Percentiles rank a stretch among this genome's conserved stretches.
These are phyloP conservation scores for Naegleria fowleri DNA, from an alignment of 208 protist species.

Conservation along the genomic window DNA sequence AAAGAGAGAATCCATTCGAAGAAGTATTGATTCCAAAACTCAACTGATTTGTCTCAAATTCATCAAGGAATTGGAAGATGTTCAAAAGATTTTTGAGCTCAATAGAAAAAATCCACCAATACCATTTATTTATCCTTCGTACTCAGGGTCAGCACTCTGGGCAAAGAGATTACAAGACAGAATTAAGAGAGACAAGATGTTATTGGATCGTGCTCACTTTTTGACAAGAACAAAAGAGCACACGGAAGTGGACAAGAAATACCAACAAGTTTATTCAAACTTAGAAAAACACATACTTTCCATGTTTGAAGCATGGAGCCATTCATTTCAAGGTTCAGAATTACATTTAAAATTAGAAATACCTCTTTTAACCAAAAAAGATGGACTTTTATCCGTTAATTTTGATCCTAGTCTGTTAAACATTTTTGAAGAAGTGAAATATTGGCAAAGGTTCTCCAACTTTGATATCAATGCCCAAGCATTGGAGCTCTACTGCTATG, in stretches of 20 bases:
- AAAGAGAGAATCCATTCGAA: constrained; percentile 81
- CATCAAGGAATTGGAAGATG: constrained; percentile 59
- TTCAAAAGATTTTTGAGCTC: constrained; percentile 84
- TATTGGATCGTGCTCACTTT: constrained; percentile 15
- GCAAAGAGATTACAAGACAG: constrained; percentile 56
- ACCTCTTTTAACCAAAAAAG: constrained; percentile 14
- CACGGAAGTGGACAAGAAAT: neutral
- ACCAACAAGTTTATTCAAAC: constrained; percentile 11
- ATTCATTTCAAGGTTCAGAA: constrained; percentile 23
- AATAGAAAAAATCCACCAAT: constrained; percentile 65
- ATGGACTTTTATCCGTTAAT: constrained; percentile 66
- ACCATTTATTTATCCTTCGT: constrained; percentile 75
- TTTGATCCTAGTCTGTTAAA: constrained; percentile 82
- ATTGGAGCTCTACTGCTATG: constrained; percentile 71
- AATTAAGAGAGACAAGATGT: constrained; percentile 45
- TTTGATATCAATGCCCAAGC: constrained; percentile 72
- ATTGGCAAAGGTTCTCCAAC: constrained; percentile 74
- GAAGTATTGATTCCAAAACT: constrained; percentile 81
- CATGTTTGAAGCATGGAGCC: constrained; percentile 30
- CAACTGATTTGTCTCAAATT: constrained; percentile 80
- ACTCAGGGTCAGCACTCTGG: constrained; percentile 83
- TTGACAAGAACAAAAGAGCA: constrained; percentile 5
- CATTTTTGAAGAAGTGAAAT: constrained; percentile 87
- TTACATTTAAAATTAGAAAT: constrained; percentile 27
- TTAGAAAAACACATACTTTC: constrained; percentile 44